A percentile compares a stretch with the other conserved stretches of the same genome.
phyloP scores from a whole-genome alignment of 805 yeast genomes.

The Metschnikowia orientalis region DNA sequence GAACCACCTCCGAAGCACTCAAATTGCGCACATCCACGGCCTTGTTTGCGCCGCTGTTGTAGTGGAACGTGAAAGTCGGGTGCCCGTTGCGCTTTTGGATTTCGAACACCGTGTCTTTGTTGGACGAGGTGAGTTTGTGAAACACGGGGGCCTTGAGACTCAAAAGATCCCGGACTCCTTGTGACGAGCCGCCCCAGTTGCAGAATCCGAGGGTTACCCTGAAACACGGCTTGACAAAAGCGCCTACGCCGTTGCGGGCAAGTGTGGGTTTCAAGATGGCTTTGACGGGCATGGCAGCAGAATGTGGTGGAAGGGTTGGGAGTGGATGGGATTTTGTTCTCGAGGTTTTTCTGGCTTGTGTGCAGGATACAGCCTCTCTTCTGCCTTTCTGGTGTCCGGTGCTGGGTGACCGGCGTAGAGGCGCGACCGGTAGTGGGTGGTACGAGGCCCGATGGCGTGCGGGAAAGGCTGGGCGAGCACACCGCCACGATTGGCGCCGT shows the following conservation, averaged over 20 bases:
- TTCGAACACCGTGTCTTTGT: slow-evolving; percentile 70
- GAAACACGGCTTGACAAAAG: slow-evolving; percentile 71
- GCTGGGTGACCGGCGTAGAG: no score
- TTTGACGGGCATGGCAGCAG: slow-evolving; percentile 49
- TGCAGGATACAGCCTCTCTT: no score
- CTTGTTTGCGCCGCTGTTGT: slow-evolving; percentile 26
- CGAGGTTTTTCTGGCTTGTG: no score
- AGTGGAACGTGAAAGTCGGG: slow-evolving; percentile 54
- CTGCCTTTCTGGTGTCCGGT: no score
- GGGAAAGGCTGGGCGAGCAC: no score
- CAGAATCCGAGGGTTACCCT: slow-evolving; percentile 75
- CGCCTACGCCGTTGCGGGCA: slow-evolving; percentile 73
- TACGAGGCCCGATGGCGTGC: no score
- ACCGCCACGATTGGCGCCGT: no score
- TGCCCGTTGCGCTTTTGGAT: slow-evolving; percentile 73
- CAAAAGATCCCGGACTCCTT: slow-evolving; percentile 55
- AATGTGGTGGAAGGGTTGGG: background rate
- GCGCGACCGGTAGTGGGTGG: no score
- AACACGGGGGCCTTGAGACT: slow-evolving; percentile 44
- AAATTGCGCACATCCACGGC: slow-evolving; percentile 76
- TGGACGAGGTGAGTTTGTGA: slow-evolving; percentile 49
- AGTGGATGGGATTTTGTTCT: no score
- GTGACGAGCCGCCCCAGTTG: slow-evolving; percentile 94
- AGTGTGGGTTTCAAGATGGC: slow-evolving; percentile 55
- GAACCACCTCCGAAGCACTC: slow-evolving; percentile 54